phyloP scores from a whole-genome alignment of 1,284 basidiomycete genomes.

The Phaffia rhodozyma region DNA sequence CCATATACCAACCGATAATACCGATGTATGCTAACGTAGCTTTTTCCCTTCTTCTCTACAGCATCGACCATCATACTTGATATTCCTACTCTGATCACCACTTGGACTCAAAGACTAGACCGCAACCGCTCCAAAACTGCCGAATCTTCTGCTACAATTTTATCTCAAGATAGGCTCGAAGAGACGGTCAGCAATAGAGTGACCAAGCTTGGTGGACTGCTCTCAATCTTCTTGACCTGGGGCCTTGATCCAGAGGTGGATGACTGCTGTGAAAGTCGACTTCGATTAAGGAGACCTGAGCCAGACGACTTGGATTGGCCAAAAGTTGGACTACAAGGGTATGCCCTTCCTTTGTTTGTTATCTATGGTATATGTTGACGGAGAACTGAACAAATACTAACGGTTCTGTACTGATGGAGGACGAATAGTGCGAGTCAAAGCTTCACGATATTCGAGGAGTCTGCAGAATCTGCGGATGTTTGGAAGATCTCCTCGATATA shows the following conservation, averaged over 20 bases:
- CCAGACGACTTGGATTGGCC: constrained; percentile 28
- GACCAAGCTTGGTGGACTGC: constrained; percentile 22
- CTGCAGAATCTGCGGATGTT: constrained; percentile 33
- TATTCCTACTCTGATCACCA: constrained; percentile 20
- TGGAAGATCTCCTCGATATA: constrained; percentile 60
- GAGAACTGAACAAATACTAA: neutral
- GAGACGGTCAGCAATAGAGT: too few relatives aligned
- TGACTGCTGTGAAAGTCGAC: constrained; percentile 41
- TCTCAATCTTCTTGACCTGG: constrained; percentile 39
- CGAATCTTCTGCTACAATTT: constrained; percentile 18
- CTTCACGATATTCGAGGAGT: constrained; percentile 21
- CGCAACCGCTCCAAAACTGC: constrained; percentile 19
- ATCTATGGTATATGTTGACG: neutral
- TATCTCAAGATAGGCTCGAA: too few relatives aligned
- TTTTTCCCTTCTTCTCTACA: neutral
- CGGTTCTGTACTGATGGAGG: neutral
- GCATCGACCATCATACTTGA: constrained; percentile 22
- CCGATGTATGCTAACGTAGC: too few relatives aligned
- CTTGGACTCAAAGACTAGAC: constrained; percentile 12
- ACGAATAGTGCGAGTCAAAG: constrained; percentile 13
- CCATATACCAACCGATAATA: too few relatives aligned
- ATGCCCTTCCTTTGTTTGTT: constrained; percentile 19
- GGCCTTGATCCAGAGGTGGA: constrained; percentile 50
- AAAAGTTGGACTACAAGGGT: constrained; percentile 45
- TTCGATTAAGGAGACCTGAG: constrained; percentile 33